phyloP scores from a whole-genome alignment of 495 filamentous ascomycete species.

The Tuber aestivum region DNA sequence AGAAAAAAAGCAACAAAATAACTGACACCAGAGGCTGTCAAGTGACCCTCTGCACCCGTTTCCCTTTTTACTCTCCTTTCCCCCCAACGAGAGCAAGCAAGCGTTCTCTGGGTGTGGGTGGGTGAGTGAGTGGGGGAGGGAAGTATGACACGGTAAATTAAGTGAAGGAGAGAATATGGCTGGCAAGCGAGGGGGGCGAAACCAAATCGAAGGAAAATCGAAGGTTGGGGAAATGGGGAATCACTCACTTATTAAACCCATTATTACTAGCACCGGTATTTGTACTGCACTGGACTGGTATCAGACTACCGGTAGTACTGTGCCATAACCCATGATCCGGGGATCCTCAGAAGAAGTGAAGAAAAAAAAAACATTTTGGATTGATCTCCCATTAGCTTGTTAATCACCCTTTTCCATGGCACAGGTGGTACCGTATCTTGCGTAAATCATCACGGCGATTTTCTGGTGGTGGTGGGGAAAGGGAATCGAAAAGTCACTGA shows the following conservation, averaged over 20 bases:
- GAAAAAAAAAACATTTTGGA: background rate
- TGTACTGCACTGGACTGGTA: background rate
- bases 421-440: background rate
- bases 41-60: slow-evolving; percentile 14
- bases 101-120: too few relatives aligned
- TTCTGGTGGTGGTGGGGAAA: background rate
- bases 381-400: background rate
- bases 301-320: background rate
- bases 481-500: background rate
- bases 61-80: background rate
- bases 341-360: background rate
- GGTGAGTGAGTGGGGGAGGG: background rate
- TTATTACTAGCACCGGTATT: background rate
- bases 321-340: background rate
- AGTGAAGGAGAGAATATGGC: background rate
- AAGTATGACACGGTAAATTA: too few relatives aligned
- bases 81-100: background rate
- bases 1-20: slow-evolving; percentile 8
- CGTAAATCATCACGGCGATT: background rate
- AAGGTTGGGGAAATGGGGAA: background rate
- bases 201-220: background rate
- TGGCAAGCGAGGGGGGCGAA: slow-evolving; percentile 1
- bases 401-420: background rate
- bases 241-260: background rate
- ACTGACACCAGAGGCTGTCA: slow-evolving; percentile 15